Base-by-base conservation (phyloP, 164 flowering plant genomes). In the Aristolochia fimbriata region DNA sequence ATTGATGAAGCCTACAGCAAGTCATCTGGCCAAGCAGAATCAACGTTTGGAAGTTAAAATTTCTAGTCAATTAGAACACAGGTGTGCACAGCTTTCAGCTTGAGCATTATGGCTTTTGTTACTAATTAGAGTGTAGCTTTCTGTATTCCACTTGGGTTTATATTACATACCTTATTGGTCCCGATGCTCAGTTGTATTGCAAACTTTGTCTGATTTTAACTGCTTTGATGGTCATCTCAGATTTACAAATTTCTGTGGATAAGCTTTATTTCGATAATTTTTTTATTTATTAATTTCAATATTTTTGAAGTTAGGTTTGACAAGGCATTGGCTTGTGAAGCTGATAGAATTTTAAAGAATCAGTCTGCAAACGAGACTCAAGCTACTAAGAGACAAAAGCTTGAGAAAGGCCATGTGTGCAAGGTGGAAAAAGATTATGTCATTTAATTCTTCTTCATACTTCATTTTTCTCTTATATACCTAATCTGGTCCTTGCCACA, bases 1-100 rank as follows among this genome's bases (percentile, higher is more conserved):
- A 64, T 78, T 89, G 71, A 90, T 88, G 98, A 90, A 85, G 62
- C 97, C 99, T 56, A 93, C 99, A n/a, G 96, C 91, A 31, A 87
- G 99, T 72, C 85, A 80, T 59, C 63, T 93, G 70, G 99, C 99
- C 43, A 93, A 90, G 82, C 96, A 90, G 80, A 84, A 70, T 64
- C 75, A 49, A 52, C 70, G 69, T 13, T 70, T 27, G 56, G 73
- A 73, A 60, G 59, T 59, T 47, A 67, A 66, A 62, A 16, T 51
- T 63, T 70, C 80, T 61, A 81, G 81, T 85, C 83, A 53, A 70
- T 50, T 63, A 10, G 15, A 49, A 9, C 65, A 63, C 60, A 71
- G 74, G 77, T 74, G 24, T 37, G 43, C 48, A 37, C 37, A 31
- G 55, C 25, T 60, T 50, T 30, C 27, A 19, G 47, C 48, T 59